phyloP scores from a whole-genome alignment of 2,329 filamentous ascomycete species.

The Colletotrichum eremochloae region DNA sequence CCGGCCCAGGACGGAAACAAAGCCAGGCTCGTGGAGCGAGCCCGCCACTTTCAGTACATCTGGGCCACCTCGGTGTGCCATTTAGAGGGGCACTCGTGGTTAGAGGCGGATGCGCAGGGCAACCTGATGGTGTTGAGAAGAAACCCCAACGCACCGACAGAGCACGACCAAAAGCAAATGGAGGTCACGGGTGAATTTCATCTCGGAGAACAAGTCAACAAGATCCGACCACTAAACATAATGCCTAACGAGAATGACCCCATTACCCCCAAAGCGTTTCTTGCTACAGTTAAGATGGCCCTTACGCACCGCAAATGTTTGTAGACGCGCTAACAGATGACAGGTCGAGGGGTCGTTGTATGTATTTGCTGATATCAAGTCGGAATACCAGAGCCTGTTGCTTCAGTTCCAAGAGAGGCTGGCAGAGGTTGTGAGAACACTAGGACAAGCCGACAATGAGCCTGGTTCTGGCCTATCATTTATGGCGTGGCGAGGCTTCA shows the following conservation, averaged over 20 bases:
- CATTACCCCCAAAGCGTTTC: conserved; percentile 85
- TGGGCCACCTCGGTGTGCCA: conserved; percentile 86
- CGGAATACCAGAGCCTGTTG: conserved; percentile 81
- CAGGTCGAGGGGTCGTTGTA: conserved; percentile 93
- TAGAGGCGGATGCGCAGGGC: conserved; percentile 88
- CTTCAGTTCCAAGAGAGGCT: conserved; percentile 84
- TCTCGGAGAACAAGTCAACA: conserved; percentile 93
- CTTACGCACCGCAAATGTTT: neutral
- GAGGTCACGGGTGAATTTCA: conserved; percentile 84
- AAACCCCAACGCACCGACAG: conserved; percentile 79
- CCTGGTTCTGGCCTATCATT: conserved; percentile 60
- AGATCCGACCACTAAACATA: conserved; percentile 81
- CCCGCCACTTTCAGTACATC: conserved; percentile 82
- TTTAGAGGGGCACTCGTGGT: conserved; percentile 79
- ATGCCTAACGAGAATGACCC: conserved; percentile 73
- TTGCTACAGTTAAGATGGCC: conserved; percentile 83
- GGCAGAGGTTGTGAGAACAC: conserved; percentile 73
- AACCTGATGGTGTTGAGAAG: conserved; percentile 86
- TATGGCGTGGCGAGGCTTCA: conserved; percentile 84
- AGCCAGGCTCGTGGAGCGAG: conserved; percentile 78
- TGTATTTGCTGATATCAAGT: conserved; percentile 84
- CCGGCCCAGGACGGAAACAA: conserved; percentile 68
- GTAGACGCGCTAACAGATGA: conserved; percentile 42
- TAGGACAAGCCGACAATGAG: conserved; percentile 73
- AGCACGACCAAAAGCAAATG: conserved; percentile 78